Evolutionary conservation across 164 flowering plant species (phyloP).

Genomic region (Vitis rotundifolia): DNA sequence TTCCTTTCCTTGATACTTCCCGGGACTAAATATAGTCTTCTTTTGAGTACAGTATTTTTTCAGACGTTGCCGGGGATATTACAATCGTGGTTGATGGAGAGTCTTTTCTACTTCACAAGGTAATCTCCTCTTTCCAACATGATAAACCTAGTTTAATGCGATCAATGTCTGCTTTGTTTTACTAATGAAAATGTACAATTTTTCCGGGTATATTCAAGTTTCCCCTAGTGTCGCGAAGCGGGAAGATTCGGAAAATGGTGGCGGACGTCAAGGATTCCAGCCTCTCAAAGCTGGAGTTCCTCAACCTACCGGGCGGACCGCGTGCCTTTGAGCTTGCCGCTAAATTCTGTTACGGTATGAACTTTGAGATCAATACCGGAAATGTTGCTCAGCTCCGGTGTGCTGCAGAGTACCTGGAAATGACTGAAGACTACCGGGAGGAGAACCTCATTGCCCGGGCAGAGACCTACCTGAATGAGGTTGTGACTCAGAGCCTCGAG

Average conservation of each 20-base stretch:
- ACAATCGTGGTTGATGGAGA: constrained; percentile 70
- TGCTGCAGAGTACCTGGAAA: constrained; percentile 70
- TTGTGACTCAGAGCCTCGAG: constrained; percentile 53
- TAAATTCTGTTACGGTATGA: constrained; percentile 70
- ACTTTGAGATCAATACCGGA: constrained; percentile 60
- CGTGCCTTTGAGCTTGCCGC: constrained; percentile 61
- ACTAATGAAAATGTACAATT: constrained; percentile 5
- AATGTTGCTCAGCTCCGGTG: constrained; percentile 67
- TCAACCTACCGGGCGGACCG: constrained; percentile 63
- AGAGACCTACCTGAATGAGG: constrained; percentile 51
- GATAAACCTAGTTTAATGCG: too few relatives aligned
- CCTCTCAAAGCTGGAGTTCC: constrained; percentile 46
- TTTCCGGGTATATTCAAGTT: constrained; percentile 32
- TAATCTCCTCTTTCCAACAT: constrained; percentile 5
- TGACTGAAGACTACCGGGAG: constrained; percentile 68
- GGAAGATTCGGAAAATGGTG: constrained; percentile 59
- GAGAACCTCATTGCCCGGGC: constrained; percentile 59
- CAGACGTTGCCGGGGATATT: constrained; percentile 75
- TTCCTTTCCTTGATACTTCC: too few relatives aligned
- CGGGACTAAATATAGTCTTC: too few relatives aligned
- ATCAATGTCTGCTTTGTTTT: not conserved
- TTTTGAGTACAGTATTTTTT: constrained; percentile 56
- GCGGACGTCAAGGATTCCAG: constrained; percentile 47
- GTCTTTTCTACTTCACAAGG: constrained; percentile 72
- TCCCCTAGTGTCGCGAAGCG: constrained; percentile 65